A percentile compares a stretch with the other conserved stretches of the same genome.
Evolutionary conservation across 1,139 yeast genomes (phyloP).

Genomic region (Suhomyces guaymorum): DNA sequence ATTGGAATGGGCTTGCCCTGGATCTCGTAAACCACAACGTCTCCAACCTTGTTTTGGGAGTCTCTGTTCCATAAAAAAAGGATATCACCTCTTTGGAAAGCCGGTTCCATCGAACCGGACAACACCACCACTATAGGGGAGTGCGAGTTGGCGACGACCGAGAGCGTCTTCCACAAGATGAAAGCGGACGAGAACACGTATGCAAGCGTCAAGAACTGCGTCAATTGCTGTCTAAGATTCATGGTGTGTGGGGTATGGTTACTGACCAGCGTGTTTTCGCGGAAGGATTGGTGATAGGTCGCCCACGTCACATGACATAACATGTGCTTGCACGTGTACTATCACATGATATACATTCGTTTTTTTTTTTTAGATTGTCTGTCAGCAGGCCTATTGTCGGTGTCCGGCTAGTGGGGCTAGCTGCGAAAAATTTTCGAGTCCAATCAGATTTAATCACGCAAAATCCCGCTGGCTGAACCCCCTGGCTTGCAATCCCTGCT

Average conservation of each 20-base stretch:
- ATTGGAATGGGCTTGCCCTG: constrained; percentile 83
- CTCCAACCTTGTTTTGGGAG: constrained; percentile 74
- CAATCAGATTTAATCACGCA: constrained; percentile 7
- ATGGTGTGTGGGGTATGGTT: constrained; percentile 20
- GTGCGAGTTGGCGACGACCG: constrained; percentile 76
- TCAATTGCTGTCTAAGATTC: constrained; percentile 50
- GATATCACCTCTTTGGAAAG: constrained; percentile 97
- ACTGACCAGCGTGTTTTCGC: constrained; percentile 15
- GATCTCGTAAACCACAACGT: constrained; percentile 91
- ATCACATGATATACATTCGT: no score
- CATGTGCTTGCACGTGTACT: no score
- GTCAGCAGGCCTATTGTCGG: neutral
- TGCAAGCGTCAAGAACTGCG: constrained; percentile 66
- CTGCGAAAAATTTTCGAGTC: constrained; percentile 4
- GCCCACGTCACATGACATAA: constrained; percentile 1
- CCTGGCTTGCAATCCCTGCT: no score
- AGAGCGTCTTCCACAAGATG: constrained; percentile 86
- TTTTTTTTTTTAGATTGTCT: no score
- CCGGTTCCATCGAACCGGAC: constrained; percentile 99
- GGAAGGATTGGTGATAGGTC: constrained; percentile 1
- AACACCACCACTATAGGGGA: constrained; percentile 96
- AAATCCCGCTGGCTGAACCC: no score
- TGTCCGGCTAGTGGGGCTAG: neutral
- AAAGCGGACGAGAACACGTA: constrained; percentile 86
- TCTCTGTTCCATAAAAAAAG: constrained; percentile 89